Base-by-base conservation (phyloP, 106 monocot genomes). In the Acorus calamus region DNA sequence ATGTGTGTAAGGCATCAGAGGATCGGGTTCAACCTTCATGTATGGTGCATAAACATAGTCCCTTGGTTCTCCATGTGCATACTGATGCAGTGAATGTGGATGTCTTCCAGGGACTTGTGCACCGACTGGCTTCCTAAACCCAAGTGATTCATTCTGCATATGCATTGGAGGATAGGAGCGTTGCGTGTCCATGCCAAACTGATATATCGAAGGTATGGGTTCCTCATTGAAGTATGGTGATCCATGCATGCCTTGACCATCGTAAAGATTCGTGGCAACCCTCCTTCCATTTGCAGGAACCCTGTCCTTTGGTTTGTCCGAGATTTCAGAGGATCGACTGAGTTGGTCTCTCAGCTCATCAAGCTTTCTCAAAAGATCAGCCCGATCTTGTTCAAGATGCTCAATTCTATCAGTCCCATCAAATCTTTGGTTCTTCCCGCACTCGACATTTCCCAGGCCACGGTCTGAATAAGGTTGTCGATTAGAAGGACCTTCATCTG, bases 281-380 rank as follows among this genome's bases (percentile, higher is more conserved):
- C 43, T 60, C 55, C 9, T 43, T 52, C 58, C 69, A 52, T 56
- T 59, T 0, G 13, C 59, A 14, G 60, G 54, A 79, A 60, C 52
- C 63, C 53, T 80, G 41, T 60, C 66, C 56, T 69, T 88, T 42
- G 64, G 63, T 63, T 66, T 74, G 42, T 83, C 80, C 11, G 46
- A 45, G 68, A 83, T 64, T 57, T 91, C 82, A 47, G 83, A 81
- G 11, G 98, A 81, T 63, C 66, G 73, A 64, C 77, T 79, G 4
- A 99, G 73, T 62, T 99, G 88, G 53, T 88, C 87, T 42, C 88
- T 78, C 59, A 99, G 75, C 55, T 92, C 98, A 83, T 92, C 98
- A 11, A 99, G 83, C 71, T 88, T 85, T 45, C 77, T 83, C 60
- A 92, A 62, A 66, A 99, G 74, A 53, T 85, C 85, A 3, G 72